Percentiles rank a stretch among this genome's conserved stretches.
These are phyloP conservation scores for Neonectria sp. DNA, from an alignment of 2,329 filamentous ascomycete species.

Conservation along the genomic window DNA sequence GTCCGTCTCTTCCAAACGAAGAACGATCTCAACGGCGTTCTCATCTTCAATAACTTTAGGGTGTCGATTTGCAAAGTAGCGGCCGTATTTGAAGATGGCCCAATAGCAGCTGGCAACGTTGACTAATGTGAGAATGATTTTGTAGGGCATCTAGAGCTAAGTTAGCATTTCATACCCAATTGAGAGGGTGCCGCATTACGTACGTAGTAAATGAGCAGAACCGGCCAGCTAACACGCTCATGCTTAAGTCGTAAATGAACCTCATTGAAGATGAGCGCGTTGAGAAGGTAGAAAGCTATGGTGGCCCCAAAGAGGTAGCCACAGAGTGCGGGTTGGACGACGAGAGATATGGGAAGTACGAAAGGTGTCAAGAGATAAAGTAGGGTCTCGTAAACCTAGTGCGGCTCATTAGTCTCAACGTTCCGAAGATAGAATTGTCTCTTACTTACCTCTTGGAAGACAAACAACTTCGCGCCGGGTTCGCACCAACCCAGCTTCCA, in stretches of 20 bases:
- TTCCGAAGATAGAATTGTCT: rapidly evolving
- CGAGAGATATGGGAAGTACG: constrained; percentile 26
- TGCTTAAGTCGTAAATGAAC: constrained; percentile 25
- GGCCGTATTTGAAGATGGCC: constrained; percentile 29
- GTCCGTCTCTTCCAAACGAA: neutral
- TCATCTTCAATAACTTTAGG: constrained; percentile 28
- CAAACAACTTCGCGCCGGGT: constrained; percentile 25
- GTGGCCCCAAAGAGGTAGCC: constrained; percentile 17
- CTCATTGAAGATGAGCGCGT: constrained; percentile 25
- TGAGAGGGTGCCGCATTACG: neutral
- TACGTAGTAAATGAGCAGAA: constrained; percentile 26
- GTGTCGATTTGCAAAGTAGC: constrained; percentile 29
- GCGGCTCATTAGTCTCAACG: neutral
- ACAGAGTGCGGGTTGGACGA: constrained; percentile 16
- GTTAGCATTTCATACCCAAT: neutral
- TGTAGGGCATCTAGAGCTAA: constrained; percentile 21
- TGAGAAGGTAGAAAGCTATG: constrained; percentile 10
- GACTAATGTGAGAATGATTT: constrained; percentile 15
- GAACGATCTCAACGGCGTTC: constrained; percentile 28
- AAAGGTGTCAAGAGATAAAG: constrained; percentile 27
- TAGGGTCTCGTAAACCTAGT: constrained; percentile 26
- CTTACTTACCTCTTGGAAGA: constrained; percentile 25
- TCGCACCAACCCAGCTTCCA: constrained; percentile 29
- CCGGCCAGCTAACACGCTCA: constrained; percentile 19
- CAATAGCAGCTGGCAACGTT: constrained; percentile 29